Evolutionary conservation across 2,329 filamentous ascomycete genomes (phyloP).

Genomic region (Colletotrichum kahawae): DNA sequence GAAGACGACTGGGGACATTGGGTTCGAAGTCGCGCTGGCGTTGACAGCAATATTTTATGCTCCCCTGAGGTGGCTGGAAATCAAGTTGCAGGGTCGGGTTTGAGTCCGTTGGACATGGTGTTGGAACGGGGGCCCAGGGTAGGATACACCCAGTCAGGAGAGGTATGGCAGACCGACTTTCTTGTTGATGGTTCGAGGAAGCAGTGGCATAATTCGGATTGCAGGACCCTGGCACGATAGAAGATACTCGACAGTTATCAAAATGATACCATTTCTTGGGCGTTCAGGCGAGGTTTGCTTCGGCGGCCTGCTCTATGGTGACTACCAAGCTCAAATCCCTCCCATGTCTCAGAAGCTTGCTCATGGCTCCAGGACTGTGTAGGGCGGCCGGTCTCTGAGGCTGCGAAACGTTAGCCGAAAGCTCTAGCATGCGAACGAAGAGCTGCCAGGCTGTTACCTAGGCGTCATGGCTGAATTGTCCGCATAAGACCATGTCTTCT

Average conservation of each 20-base stretch:
- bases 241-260: neutral
- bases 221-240: neutral
- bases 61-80: constrained; percentile 42
- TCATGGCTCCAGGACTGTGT: neutral
- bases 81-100: constrained; percentile 32
- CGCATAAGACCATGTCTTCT: constrained; percentile 83
- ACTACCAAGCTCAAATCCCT: neutral
- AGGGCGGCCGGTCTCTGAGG: neutral
- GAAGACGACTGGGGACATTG: constrained; percentile 46
- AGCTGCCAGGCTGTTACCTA: neutral
- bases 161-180: constrained; percentile 17
- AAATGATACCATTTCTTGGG: constrained; percentile 4
- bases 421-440: neutral
- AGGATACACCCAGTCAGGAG: neutral
- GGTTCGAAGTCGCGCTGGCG: constrained; percentile 49
- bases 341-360: neutral
- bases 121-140: neutral
- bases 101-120: constrained; percentile 5
- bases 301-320: constrained; percentile 1
- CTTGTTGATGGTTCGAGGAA: neutral
- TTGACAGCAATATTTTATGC: constrained; percentile 45
- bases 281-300: neutral
- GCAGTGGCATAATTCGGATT: neutral
- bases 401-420: neutral
- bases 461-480: constrained; percentile 50